Base-by-base conservation (phyloP, 176 grass and related monocot species). In the Eremochloa ophiuroides region DNA sequence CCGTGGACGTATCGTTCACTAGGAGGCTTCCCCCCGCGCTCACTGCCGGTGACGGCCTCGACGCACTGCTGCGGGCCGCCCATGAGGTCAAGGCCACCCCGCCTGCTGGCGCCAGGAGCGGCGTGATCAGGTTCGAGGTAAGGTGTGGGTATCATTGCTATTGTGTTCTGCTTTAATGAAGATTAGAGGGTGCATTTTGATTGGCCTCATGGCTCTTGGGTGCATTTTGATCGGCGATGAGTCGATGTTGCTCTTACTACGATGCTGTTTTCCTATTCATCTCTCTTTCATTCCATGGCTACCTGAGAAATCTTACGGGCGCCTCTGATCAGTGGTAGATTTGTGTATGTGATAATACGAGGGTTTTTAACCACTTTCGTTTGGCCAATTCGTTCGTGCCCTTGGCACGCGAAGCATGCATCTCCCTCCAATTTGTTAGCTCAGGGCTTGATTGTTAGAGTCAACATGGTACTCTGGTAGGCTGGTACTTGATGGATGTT, bases 121-220 rank as follows among this genome's bases (percentile, higher is more conserved):
- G 82, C 3, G 53, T 89, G 41, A 82, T 89, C 71, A 79, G 87
- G 55, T 89, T 89, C 74, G 83, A 89, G 88, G 88, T 85, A 80
- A 50, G 73, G 6, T 62, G 5, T 33, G 15, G 8, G 48, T 27
- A 29, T 22, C 23, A 10, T 84, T 31, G 2, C 51, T 14, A 62
- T 25, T 39, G 2, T 10, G 11, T 8, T 23, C 14, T 68, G 75
- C 20, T 61, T 39, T 28, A 4, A 62, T 75, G n/a, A n/a, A n/a
- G n/a, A n/a, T n/a, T n/a, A n/a, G n/a, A n/a, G n/a, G 39, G 27
- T 51, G 50, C 25, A 80, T 62, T 79, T 51, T 75, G 30, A 66
- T 13, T 39, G 29, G 23, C 34, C n/a, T n/a, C n/a, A n/a, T n/a
- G n/a, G n/a, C n/a, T n/a, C n/a, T n/a, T n/a, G n/a, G 39, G 27